Conservation (phyloP, 2,329 filamentous ascomycete species). For the Pseudogymnoascus pannorum region DNA sequence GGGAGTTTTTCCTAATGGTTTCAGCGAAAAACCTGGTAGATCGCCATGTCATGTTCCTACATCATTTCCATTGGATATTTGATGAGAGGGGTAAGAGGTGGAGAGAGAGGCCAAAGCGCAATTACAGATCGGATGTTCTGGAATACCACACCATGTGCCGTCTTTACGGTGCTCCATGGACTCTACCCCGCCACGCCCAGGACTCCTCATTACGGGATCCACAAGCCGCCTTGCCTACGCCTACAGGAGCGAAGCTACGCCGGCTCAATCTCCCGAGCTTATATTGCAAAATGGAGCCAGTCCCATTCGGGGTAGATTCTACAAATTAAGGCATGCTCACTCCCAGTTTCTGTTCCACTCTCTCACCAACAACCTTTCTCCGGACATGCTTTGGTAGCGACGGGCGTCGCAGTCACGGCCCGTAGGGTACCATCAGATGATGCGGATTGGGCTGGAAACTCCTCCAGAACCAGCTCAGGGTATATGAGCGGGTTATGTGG, state of each 20-base stretch:
- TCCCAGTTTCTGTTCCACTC: not conserved
- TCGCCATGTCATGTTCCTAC: not conserved
- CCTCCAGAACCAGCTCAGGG: not conserved
- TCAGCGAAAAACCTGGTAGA: not conserved
- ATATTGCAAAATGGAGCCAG: not conserved
- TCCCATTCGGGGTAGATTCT: not conserved
- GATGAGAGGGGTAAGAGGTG: not conserved
- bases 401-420: not conserved
- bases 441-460: not conserved
- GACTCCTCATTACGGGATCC: conserved; percentile 4
- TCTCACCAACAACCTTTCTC: not conserved
- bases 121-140: not conserved
- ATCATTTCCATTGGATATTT: not conserved
- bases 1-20: not conserved
- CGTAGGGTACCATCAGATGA: not conserved
- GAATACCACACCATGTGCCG: not conserved
- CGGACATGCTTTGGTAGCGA: not conserved
- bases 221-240: not conserved
- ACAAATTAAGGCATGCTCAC: not conserved
- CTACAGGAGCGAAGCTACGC: not conserved
- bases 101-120: not conserved
- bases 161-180: not conserved
- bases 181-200: not conserved
- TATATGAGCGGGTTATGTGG: conserved; percentile 1
- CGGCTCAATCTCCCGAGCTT: not conserved